Evolutionary conservation across 2,329 filamentous ascomycete species (phyloP).

Genomic region (Lachnellula suecica): DNA sequence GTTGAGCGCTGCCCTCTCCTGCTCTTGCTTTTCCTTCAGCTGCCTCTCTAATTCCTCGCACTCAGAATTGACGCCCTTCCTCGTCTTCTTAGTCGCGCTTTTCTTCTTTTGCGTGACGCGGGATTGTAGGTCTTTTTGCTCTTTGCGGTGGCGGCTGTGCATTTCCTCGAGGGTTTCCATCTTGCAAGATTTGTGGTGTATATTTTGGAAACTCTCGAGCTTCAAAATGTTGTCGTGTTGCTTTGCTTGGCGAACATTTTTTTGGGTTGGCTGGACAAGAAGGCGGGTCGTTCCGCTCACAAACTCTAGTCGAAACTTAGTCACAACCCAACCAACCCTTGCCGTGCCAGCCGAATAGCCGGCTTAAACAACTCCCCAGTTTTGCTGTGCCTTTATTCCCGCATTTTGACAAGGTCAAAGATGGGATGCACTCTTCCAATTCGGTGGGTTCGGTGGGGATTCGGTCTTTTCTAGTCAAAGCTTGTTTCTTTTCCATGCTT

Average conservation of each 20-base stretch:
- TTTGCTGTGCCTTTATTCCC: not conserved
- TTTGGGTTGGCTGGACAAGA: not conserved
- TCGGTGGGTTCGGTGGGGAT: too few relatives aligned
- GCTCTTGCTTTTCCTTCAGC: slow-evolving; percentile 64
- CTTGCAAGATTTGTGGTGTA: not conserved
- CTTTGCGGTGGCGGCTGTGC: slow-evolving; percentile 79
- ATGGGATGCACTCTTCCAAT: not conserved
- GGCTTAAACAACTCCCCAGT: not conserved
- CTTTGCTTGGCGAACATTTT: not conserved
- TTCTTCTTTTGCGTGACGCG: slow-evolving; percentile 96
- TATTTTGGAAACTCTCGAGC: too few relatives aligned
- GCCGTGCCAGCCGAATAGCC: not conserved
- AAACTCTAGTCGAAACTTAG: not conserved
- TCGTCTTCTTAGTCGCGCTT: slow-evolving; percentile 85
- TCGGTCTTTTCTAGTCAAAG: too few relatives aligned
- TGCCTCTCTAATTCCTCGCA: slow-evolving; percentile 69
- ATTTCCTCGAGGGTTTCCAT: slow-evolving; percentile 70
- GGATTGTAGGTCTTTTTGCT: slow-evolving; percentile 81
- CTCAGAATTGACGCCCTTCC: slow-evolving; percentile 72
- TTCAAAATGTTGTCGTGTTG: too few relatives aligned
- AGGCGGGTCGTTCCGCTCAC: not conserved
- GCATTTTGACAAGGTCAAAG: not conserved
- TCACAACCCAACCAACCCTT: not conserved
- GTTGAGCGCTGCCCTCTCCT: slow-evolving; percentile 51
- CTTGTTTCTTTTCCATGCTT: too few relatives aligned